Conservation (phyloP, 1,139 yeast species). For the Candida dubliniensis region DNA sequence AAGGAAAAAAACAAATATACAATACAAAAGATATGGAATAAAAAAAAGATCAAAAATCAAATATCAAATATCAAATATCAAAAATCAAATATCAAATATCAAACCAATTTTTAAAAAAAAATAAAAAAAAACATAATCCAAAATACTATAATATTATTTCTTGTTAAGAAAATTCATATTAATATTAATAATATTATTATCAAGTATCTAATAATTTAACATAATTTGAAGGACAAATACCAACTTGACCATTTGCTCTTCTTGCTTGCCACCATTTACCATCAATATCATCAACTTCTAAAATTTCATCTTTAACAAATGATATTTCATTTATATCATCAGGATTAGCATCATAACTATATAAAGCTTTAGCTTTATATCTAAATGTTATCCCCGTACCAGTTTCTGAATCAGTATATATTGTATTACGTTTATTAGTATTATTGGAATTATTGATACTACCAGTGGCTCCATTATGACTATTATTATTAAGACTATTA, state of each 20-base stretch:
- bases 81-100: too few relatives aligned
- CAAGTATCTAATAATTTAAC: constrained; percentile 60
- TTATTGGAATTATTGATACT: too few relatives aligned
- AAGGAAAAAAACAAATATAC: too few relatives aligned
- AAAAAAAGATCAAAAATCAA: too few relatives aligned
- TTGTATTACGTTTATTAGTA: constrained; percentile 27
- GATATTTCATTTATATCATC: constrained; percentile 93
- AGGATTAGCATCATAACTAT: constrained; percentile 87
- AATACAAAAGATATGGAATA: too few relatives aligned
- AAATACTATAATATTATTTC: too few relatives aligned
- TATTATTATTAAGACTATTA: background rate
- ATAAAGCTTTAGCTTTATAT: constrained; percentile 82
- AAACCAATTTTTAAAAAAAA: too few relatives aligned
- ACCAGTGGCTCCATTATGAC: too few relatives aligned
- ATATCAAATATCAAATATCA: too few relatives aligned
- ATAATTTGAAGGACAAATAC: constrained; percentile 95
- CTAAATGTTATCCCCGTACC: constrained; percentile 58
- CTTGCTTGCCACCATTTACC: constrained; percentile 99
- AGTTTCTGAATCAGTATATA: constrained; percentile 26
- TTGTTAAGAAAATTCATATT: too few relatives aligned
- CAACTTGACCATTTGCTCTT: constrained; percentile 85
- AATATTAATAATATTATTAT: too few relatives aligned
- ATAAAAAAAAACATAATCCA: too few relatives aligned
- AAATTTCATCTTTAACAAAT: constrained; percentile 83
- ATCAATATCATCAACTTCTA: constrained; percentile 88